Percentiles rank a stretch among this genome's conserved stretches.
Evolutionary conservation across 805 yeast species (phyloP).

Genomic region (Metschnikowia amazonensis): DNA sequence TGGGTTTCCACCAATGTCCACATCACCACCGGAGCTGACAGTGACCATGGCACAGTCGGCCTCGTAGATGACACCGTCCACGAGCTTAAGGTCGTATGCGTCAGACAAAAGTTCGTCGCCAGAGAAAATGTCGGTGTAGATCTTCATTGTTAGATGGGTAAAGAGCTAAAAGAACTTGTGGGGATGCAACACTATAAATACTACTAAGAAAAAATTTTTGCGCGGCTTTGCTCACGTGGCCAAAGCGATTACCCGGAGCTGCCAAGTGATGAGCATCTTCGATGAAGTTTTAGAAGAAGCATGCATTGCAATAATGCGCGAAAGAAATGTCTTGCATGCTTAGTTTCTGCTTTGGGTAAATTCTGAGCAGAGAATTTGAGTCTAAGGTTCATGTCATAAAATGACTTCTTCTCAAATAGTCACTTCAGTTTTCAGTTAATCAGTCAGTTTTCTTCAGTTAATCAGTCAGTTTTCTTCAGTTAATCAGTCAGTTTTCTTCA

Average conservation of each 20-base stretch:
- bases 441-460: too few species aligned
- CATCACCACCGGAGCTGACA: constrained; percentile 78
- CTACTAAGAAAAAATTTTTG: constrained; percentile 13
- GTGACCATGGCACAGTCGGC: constrained; percentile 93
- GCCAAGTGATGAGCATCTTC: background rate
- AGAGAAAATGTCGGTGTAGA: constrained; percentile 71
- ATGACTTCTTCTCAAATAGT: too few species aligned
- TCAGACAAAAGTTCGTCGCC: constrained; percentile 96
- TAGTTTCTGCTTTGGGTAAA: too few species aligned
- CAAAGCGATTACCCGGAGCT: constrained; percentile 19
- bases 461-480: too few species aligned
- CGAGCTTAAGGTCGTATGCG: constrained; percentile 87
- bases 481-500: too few species aligned
- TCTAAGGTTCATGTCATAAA: too few species aligned
- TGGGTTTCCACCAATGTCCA: constrained; percentile 99
- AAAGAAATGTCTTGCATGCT: too few species aligned
- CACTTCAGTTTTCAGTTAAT: too few species aligned
- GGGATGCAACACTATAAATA: constrained; percentile 11
- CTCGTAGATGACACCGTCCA: constrained; percentile 91
- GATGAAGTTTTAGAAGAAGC: too few species aligned
- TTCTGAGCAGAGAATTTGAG: too few species aligned
- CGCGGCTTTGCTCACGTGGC: constrained; percentile 9
- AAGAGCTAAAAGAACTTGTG: background rate
- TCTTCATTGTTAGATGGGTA: constrained; percentile 31
- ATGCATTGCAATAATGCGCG: too few species aligned